Evolutionary conservation across 345 rosid genomes (phyloP), one percentile per base, ranked within the genome.

Genomic region (Bretschneidera sinensis): DNA sequence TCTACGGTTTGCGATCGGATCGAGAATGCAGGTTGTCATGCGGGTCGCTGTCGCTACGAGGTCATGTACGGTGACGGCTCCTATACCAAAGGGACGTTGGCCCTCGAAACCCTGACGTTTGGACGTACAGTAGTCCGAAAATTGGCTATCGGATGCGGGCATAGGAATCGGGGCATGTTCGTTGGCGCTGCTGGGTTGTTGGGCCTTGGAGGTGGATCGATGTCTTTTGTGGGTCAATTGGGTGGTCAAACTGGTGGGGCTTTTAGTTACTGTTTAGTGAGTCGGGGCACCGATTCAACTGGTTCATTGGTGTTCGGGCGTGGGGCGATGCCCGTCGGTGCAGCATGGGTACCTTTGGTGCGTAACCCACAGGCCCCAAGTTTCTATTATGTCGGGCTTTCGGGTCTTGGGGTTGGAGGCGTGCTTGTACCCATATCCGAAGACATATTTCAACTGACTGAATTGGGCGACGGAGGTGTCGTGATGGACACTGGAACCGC

Each of bases 401-500:
- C 78, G 17, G 99, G 97, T 22, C 87, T 94, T 0, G 95, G 95
- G 6, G 91, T 94, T 0, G 99, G 99, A 19, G 92, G 89, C 22
- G 43, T 69, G 15, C 73, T 39, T 48, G 74, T 94, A 47, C 75
- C 91, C 16, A 59, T 88, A 48, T 73, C 99, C 0, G 97, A 88
- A 53, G 75, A 64, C 0, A 28, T 67, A 0, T 94, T 94, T 62
- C 71, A 25, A 14, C 16, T 90, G 0, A 72, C 70, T 0, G 92
- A 88, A 23, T 48, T 71, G 24, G 97, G 99, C 0, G 66, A 72
- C 0, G 96, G 96, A 0, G 99, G 99, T 0, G 99, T 94, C 14
- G 99, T 94, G 6, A 90, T 94, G 97, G 99, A 94, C 68, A 94
- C 99, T 0, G 99, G 99, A 9, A 94, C 99, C 0, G 97, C 99